These are phyloP conservation scores for Dendrobium chrysotoxum DNA, from an alignment of 106 monocot genomes.

Conservation along the genomic window DNA sequence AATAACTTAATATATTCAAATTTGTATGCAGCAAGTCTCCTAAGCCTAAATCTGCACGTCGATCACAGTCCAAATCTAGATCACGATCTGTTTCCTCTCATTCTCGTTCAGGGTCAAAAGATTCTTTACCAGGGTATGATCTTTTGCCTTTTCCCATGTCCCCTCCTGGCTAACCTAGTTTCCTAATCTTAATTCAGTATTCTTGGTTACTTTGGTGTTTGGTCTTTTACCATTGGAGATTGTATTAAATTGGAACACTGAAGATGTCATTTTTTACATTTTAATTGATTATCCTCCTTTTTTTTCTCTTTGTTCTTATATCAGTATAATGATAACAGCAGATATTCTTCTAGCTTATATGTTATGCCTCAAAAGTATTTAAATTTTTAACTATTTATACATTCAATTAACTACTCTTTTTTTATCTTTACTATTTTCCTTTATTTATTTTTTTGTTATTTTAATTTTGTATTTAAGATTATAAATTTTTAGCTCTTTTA, in stretches of 20 bases:
- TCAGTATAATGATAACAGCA: neutral
- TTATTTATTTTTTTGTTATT: neutral
- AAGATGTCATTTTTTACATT: neutral
- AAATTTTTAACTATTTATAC: neutral
- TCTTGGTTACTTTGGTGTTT: neutral
- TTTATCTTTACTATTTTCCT: no score
- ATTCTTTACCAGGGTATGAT: conserved; percentile 13
- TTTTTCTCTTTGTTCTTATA: neutral
- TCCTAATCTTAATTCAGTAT: neutral
- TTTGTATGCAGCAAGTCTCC: conserved; percentile 20
- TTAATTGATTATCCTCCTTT: neutral
- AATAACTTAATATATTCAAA: neutral
- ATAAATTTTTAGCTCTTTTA: neutral
- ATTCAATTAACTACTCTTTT: neutral
- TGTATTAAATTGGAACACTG: neutral
- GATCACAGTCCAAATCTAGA: conserved; percentile 13
- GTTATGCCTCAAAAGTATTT: neutral
- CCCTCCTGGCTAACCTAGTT: no score
- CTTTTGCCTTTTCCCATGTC: neutral
- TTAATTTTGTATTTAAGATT: neutral
- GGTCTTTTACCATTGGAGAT: neutral
- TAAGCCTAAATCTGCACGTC: conserved; percentile 7
- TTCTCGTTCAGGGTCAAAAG: conserved; percentile 12
- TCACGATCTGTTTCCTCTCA: conserved; percentile 12
- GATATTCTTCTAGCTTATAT: neutral